Base-by-base conservation (phyloP, 148 eudicot genomes). In the Camellia lanceoleosa region DNA sequence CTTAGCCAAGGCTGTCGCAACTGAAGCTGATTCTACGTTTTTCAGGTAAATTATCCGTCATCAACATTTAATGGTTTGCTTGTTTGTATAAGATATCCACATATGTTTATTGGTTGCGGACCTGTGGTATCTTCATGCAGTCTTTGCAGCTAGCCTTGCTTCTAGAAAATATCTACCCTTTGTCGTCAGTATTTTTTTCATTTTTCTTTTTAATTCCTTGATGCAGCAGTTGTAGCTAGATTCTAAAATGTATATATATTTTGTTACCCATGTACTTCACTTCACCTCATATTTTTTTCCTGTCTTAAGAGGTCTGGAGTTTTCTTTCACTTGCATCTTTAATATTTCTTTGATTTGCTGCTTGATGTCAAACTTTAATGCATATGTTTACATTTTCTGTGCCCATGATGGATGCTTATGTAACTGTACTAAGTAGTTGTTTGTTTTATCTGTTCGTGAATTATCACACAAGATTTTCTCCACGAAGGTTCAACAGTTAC, bases 21-120 rank as follows among this genome's bases (percentile, higher is more conserved):
- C 99, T 64, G 99, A 96, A 87, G 99, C 99, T 75, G 99, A 96
- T 86, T 96, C 99, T 8, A 94, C 98, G 15, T 96, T 96, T 86
- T 96, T 90, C 78, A 96, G 99, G 99, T 92, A 83, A 66, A 47
- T 15, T 61, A 16, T 78, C 66, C 38, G 2, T 38, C 46, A 3
- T 74, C 70, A 65, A 38, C 18, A 19, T 67, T 59, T 16, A 59
- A 23, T 49, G 30, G 23, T 71, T 23, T 49, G 51, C n/a, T 73
- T 73, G 76, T 30, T 47, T 49, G 51, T 5, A 4, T 23, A 1
- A 42, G 5, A 16, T 46, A 51, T 10, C 68, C 54, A 75, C 42
- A 12, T 47, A 43, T 12, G 23, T 52, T 49, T 71, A 52, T 71
- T 2, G 3, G 4, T 47, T 72, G 38, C 38, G 38, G 38, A 30